Evolutionary conservation across 2,329 filamentous ascomycete species (phyloP).

Genomic region (Pseudocercospora crystallina): DNA sequence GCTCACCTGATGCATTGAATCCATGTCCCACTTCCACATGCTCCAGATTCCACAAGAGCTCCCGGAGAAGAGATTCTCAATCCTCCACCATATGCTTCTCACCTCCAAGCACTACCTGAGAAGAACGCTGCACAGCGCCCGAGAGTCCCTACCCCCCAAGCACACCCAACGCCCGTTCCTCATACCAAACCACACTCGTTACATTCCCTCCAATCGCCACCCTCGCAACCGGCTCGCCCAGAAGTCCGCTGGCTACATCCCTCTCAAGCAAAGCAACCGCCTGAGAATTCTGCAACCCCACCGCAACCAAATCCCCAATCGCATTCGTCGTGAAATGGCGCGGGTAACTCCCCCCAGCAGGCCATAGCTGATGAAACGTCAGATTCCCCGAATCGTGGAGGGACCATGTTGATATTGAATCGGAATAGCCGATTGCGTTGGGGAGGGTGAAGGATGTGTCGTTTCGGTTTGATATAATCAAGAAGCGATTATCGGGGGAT

Average conservation of each 20-base stretch:
- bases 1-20: too few relatives aligned
- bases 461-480: constrained; percentile 68
- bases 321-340: constrained; percentile 68
- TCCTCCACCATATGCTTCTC: too few relatives aligned
- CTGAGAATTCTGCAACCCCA: constrained; percentile 62
- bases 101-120: too few relatives aligned
- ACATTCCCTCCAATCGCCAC: constrained; percentile 33
- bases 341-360: constrained; percentile 64
- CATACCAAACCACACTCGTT: constrained; percentile 38
- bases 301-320: constrained; percentile 62
- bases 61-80: too few relatives aligned
- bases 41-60: too few relatives aligned
- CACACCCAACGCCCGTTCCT: constrained; percentile 13
- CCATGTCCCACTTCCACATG: too few relatives aligned
- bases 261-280: constrained; percentile 63
- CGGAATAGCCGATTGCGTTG: constrained; percentile 50
- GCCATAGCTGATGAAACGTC: constrained; percentile 56
- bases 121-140: too few relatives aligned
- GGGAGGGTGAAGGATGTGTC: constrained; percentile 54
- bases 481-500: constrained; percentile 54
- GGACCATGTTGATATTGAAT: constrained; percentile 64
- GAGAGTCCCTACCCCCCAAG: background rate
- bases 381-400: constrained; percentile 60
- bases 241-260: constrained; percentile 58
- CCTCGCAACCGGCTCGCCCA: constrained; percentile 51